phyloP scores from a whole-genome alignment of 805 yeast genomes.

The Yamadazyma phyllophila region DNA sequence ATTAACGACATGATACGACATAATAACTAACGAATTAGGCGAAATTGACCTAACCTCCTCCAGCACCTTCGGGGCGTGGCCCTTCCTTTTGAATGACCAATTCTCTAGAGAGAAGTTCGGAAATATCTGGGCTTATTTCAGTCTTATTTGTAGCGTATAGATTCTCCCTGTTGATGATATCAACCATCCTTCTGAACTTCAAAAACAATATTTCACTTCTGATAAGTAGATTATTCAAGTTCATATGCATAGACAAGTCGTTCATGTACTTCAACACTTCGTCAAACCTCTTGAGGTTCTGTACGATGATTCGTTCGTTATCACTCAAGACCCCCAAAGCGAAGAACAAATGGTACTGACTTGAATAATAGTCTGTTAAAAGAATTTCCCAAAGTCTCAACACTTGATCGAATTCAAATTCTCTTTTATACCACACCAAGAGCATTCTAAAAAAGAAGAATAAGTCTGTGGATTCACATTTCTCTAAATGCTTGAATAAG shows the following conservation, averaged over 20 bases:
- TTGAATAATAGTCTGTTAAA: slow-evolving; percentile 82
- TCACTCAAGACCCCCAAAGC: slow-evolving; percentile 89
- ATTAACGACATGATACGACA: neutral
- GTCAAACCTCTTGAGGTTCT: slow-evolving; percentile 76
- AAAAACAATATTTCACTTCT: slow-evolving; percentile 81
- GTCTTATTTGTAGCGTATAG: slow-evolving; percentile 12
- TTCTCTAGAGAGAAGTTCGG: slow-evolving; percentile 58
- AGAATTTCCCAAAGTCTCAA: slow-evolving; percentile 86
- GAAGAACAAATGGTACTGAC: slow-evolving; percentile 85
- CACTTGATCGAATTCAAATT: slow-evolving; percentile 75
- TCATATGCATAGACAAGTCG: slow-evolving; percentile 75
- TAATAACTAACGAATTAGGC: too few species aligned
- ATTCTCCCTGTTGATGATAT: slow-evolving; percentile 64
- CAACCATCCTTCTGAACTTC: slow-evolving; percentile 76
- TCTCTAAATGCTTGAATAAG: slow-evolving; percentile 75
- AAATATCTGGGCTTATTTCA: slow-evolving; percentile 51
- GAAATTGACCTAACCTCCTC: slow-evolving; percentile 34
- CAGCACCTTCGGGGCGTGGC: slow-evolving; percentile 42
- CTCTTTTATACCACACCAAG: slow-evolving; percentile 93
- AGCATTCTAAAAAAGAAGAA: slow-evolving; percentile 95
- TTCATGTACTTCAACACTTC: slow-evolving; percentile 92
- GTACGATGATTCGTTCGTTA: slow-evolving; percentile 73
- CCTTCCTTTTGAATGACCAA: slow-evolving; percentile 64
- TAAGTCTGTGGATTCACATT: slow-evolving; percentile 84
- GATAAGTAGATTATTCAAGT: slow-evolving; percentile 73